Conservation (phyloP, 805 yeast genomes). For the Ogataea pignaliae region DNA sequence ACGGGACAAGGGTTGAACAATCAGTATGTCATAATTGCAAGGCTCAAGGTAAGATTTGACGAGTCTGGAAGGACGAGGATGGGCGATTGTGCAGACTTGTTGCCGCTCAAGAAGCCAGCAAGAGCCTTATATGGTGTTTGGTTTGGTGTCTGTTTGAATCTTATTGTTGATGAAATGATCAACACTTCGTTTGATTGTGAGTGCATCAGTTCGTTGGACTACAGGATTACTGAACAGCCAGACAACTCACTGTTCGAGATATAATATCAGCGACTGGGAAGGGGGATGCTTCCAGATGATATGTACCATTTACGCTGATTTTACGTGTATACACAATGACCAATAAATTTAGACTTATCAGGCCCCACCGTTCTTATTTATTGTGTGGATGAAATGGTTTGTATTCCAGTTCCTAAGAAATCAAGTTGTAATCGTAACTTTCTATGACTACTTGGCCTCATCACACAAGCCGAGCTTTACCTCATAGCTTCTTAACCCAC, state of each 20-base stretch:
- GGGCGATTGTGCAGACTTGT: conserved; percentile 60
- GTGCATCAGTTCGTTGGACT: conserved; percentile 56
- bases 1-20: conserved; percentile 25
- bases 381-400: no score
- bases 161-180: conserved; percentile 55
- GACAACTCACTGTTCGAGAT: conserved; percentile 37
- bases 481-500: conserved; percentile 5
- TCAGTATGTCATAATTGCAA: conserved; percentile 37
- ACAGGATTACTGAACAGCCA: conserved; percentile 62
- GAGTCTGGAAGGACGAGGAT: conserved; percentile 66
- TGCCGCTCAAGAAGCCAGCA: conserved; percentile 24
- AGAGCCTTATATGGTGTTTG: conserved; percentile 65
- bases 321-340: no score
- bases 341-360: no score
- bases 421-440: no score
- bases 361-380: no score
- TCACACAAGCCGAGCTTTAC: no score
- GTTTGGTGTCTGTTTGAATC: conserved; percentile 59
- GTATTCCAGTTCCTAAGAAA: no score
- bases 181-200: conserved; percentile 36
- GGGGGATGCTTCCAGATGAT: no score
- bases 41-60: conserved; percentile 65
- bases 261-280: no score
- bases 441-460: no score
- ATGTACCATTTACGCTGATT: no score